These are phyloP conservation scores for Secale cereale DNA, from an alignment of 176 grass and related monocot species.

Conservation along the genomic window DNA sequence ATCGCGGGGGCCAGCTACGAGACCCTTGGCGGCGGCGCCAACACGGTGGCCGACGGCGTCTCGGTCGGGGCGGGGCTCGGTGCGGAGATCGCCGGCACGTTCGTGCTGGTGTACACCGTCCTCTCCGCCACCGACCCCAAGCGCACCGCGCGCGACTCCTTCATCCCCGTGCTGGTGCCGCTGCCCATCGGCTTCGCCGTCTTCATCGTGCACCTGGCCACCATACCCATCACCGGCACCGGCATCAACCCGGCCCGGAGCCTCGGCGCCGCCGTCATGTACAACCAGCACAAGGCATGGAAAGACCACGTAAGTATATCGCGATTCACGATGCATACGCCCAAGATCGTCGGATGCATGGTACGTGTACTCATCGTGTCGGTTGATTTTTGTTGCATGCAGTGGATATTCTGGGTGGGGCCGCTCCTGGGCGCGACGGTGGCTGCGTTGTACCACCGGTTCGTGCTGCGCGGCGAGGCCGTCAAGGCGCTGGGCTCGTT, in stretches of 20 bases:
- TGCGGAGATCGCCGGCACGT: slow-evolving; percentile 79
- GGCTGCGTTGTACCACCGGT: slow-evolving; percentile 70
- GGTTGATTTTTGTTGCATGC: neutral
- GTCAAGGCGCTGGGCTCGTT: slow-evolving; percentile 60
- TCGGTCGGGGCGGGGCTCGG: slow-evolving; percentile 34
- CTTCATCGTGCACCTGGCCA: slow-evolving; percentile 85
- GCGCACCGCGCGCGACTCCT: slow-evolving; percentile 61
- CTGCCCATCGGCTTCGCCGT: slow-evolving; percentile 88
- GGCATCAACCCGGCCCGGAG: slow-evolving; percentile 91
- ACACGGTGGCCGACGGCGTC: slow-evolving; percentile 36
- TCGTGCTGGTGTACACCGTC: slow-evolving; percentile 80
- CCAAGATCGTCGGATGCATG: neutral
- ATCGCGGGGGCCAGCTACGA: slow-evolving; percentile 48
- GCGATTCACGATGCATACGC: no score
- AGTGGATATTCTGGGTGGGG: slow-evolving; percentile 98
- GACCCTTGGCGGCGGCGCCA: slow-evolving; percentile 59
- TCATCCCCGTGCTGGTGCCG: slow-evolving; percentile 64
- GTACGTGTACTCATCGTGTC: neutral
- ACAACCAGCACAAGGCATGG: slow-evolving; percentile 59
- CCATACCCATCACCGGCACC: slow-evolving; percentile 86
- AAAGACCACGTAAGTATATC: slow-evolving; percentile 54
- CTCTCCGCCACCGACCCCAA: slow-evolving; percentile 75
- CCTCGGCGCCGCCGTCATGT: slow-evolving; percentile 73
- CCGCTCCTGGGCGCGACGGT: slow-evolving; percentile 56
- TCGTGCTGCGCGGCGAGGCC: slow-evolving; percentile 51